These are phyloP conservation scores for Bryum argenteum DNA, from an alignment of 225 moss, liverwort and hornwort genomes.

Conservation along the genomic window DNA sequence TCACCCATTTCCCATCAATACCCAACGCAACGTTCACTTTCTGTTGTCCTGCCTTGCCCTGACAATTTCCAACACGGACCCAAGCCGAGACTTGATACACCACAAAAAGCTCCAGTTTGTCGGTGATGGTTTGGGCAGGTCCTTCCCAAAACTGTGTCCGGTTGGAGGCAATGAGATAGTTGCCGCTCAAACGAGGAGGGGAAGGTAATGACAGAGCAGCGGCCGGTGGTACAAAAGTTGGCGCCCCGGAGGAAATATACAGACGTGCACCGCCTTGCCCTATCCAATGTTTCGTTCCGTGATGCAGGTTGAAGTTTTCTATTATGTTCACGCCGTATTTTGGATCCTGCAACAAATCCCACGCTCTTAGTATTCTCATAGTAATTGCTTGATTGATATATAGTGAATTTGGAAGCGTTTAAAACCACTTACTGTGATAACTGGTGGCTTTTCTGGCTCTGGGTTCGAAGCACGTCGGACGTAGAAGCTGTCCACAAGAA, in stretches of 20 bases:
- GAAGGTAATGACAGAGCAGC: slow-evolving; percentile 51
- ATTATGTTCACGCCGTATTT: slow-evolving; percentile 70
- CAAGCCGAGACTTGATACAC: slow-evolving; percentile 84
- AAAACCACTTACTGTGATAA: slow-evolving; percentile 58
- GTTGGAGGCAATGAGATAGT: slow-evolving; percentile 61
- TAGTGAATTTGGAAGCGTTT: not conserved
- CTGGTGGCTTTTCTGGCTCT: slow-evolving; percentile 57
- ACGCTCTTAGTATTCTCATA: slow-evolving; percentile 18
- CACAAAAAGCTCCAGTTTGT: slow-evolving; percentile 66
- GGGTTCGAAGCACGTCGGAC: slow-evolving; percentile 53
- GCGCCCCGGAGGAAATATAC: slow-evolving; percentile 53
- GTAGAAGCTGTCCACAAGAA: slow-evolving; percentile 71
- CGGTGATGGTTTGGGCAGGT: slow-evolving; percentile 77
- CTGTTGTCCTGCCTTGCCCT: slow-evolving; percentile 43
- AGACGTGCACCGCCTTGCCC: slow-evolving; percentile 71
- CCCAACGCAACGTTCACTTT: slow-evolving; percentile 76
- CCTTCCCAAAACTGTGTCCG: slow-evolving; percentile 83
- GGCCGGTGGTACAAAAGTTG: slow-evolving; percentile 53
- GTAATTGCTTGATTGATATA: not conserved
- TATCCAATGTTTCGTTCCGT: slow-evolving; percentile 64
- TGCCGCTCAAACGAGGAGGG: slow-evolving; percentile 56
- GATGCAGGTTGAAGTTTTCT: slow-evolving; percentile 55
- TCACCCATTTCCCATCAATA: slow-evolving; percentile 77
- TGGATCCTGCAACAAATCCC: slow-evolving; percentile 33
- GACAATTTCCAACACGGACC: slow-evolving; percentile 57